Evolutionary conservation across 495 filamentous ascomycete species (phyloP).

Genomic region (Thozetella sp.): DNA sequence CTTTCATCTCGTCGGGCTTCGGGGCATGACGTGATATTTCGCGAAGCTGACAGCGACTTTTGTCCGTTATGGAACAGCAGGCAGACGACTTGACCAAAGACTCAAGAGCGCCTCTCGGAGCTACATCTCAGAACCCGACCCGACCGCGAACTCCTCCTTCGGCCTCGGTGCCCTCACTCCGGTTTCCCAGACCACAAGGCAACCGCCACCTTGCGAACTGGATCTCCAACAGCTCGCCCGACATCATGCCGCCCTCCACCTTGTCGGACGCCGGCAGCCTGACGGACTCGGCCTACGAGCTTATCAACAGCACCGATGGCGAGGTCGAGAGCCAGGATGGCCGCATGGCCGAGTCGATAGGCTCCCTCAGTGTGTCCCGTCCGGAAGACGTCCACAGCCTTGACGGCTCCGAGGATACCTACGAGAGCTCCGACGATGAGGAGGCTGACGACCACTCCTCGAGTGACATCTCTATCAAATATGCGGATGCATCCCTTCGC

Average conservation of each 20-base stretch:
- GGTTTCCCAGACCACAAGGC: constrained; percentile 49
- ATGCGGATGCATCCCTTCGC: constrained; percentile 35
- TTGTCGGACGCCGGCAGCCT: constrained; percentile 45
- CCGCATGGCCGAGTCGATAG: constrained; percentile 49
- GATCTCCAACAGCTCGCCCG: constrained; percentile 49
- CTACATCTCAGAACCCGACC: constrained; percentile 4
- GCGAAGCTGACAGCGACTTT: constrained; percentile 28
- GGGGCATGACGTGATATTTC: constrained; percentile 33
- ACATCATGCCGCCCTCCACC: constrained; percentile 44
- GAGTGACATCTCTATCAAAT: constrained; percentile 37
- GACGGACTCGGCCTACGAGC: constrained; percentile 59
- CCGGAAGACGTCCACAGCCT: constrained; percentile 57
- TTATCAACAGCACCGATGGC: constrained; percentile 47
- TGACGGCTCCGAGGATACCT: constrained; percentile 45
- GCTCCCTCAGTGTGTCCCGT: constrained; percentile 49
- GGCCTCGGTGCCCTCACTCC: constrained; percentile 39
- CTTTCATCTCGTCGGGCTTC: constrained; percentile 10
- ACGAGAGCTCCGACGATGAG: constrained; percentile 37
- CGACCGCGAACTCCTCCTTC: constrained; percentile 14
- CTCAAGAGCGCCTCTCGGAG: constrained; percentile 3
- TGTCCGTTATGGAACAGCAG: constrained; percentile 48
- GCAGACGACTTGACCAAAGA: constrained; percentile 8
- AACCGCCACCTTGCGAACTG: constrained; percentile 51
- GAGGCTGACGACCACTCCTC: constrained; percentile 45
- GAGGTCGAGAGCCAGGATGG: constrained; percentile 37